Base-by-base conservation (phyloP, 192 early-diverging fungal genomes). In the Entomortierella lignicola region DNA sequence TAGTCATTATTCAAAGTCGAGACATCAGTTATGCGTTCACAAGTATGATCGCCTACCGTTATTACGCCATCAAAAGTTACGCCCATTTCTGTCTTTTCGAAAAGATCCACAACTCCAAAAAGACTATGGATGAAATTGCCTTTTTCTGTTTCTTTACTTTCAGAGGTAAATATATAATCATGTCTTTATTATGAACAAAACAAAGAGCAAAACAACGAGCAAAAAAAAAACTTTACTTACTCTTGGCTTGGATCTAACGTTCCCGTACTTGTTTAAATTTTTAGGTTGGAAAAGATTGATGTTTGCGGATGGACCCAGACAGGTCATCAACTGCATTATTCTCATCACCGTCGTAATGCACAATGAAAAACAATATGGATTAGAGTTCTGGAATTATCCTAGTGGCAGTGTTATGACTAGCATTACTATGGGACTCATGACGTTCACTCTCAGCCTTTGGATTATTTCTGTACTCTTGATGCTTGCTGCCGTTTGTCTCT, bases 141-240 rank as follows among this genome's bases (percentile, higher is more conserved):
- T 95, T 94, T 62, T 94, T 86, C 77, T 91, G 93, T 17, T 96
- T 93, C 77, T 96, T 95, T 77, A 85, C 85, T 5, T 90, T 96
- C 68, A 89, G 92, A 82, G 91, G 93, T 90, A 83, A 42, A 18
- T 15, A 15, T 20, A 20, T 12, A 11, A 12, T 15, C 20, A 47
- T 47, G 2, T 47, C 12, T 20, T 20, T 15, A n/a, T n/a, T n/a
- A n/a, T n/a, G n/a, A n/a, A n/a, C n/a, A n/a, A n/a, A n/a, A n/a
- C n/a, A n/a, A n/a, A n/a, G n/a, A n/a, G n/a, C n/a, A n/a, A n/a
- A n/a, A n/a, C 34, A 37, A 37, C 34, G 5, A 10, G 4, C 34
- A 37, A 37, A 10, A 37, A 10, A 10, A 37, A 7, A 37, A 37
- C 34, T 7, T 37, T 37, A 37, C 4, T 37, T 37, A 7, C 34